Conservation (phyloP, 768 basidiomycete genomes). For the Auricularia sp. region DNA sequence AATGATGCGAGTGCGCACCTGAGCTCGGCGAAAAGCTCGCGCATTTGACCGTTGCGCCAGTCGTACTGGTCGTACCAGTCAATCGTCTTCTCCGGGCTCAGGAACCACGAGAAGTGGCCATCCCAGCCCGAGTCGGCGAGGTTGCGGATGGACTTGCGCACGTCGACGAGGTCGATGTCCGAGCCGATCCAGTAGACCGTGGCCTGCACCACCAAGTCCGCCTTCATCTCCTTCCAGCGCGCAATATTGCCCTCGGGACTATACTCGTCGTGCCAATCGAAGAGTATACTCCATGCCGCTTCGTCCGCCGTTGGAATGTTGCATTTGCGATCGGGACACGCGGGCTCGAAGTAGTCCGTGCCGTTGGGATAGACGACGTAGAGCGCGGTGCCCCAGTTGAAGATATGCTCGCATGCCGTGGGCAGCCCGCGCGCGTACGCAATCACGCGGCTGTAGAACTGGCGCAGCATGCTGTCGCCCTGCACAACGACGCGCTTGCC, state of each 20-base stretch:
- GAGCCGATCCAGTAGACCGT: slow-evolving; percentile 1
- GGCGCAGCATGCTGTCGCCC: slow-evolving; percentile 1
- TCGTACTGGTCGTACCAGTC: slow-evolving; percentile 2
- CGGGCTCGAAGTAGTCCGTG: not conserved
- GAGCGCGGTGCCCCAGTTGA: not conserved
- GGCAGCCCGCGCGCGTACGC: not conserved
- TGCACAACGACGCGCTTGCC: not conserved
- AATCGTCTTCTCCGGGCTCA: not conserved
- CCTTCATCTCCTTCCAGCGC: not conserved
- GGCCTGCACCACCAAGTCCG: not conserved
- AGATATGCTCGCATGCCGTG: not conserved
- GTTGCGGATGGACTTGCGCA: not conserved
- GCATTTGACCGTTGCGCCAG: not conserved
- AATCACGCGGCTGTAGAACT: not conserved
- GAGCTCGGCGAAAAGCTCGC: not conserved
- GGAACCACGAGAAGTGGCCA: not conserved
- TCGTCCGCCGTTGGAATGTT: not conserved
- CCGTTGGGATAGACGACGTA: not conserved
- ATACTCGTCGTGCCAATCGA: slow-evolving; percentile 1
- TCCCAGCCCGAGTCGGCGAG: not conserved
- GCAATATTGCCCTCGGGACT: not conserved
- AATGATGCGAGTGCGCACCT: not conserved
- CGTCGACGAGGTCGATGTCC: not conserved
- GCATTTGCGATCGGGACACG: not conserved
- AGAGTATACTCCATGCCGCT: not conserved